phyloP scores from a whole-genome alignment of 768 basidiomycete genomes.

The Xanthoconium purpureum region DNA sequence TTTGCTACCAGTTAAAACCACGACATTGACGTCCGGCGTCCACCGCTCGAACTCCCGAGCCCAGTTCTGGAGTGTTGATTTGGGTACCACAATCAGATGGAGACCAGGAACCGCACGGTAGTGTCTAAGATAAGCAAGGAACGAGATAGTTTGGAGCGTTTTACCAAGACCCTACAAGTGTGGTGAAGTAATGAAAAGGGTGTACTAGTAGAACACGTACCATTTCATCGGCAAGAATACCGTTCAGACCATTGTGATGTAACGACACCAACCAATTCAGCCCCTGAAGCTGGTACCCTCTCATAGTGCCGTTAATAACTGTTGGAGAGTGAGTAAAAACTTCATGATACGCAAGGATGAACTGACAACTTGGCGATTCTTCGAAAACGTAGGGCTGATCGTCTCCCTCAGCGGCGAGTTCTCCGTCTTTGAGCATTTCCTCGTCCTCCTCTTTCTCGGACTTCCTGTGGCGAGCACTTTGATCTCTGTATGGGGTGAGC shows the following conservation, averaged over 20 bases:
- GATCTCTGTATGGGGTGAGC: constrained; percentile 50
- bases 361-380: constrained; percentile 83
- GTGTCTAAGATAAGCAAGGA: constrained; percentile 92
- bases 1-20: constrained; percentile 80
- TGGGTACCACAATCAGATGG: constrained; percentile 96
- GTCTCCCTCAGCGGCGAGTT: constrained; percentile 72
- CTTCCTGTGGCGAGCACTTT: constrained; percentile 81
- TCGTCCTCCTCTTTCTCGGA: constrained; percentile 99
- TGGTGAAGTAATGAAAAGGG: constrained; percentile 1
- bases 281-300: constrained; percentile 93
- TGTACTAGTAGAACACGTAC: constrained; percentile 29
- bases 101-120: constrained; percentile 73
- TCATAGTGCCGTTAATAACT: constrained; percentile 91
- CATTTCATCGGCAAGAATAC: constrained; percentile 98
- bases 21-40: constrained; percentile 84
- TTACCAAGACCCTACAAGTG: constrained; percentile 83
- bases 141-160: constrained; percentile 96
- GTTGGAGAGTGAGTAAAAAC: constrained; percentile 8
- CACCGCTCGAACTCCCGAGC: constrained; percentile 86
- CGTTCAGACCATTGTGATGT: constrained; percentile 94
- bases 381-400: constrained; percentile 95
- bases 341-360: not conserved
- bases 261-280: constrained; percentile 97
- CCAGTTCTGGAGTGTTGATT: constrained; percentile 98
- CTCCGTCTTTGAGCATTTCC: constrained; percentile 86